Evolutionary conservation across 495 filamentous ascomycete species (phyloP), one percentile per base, ranked within the genome.

Genomic region (Aspergillus mulundensis): DNA sequence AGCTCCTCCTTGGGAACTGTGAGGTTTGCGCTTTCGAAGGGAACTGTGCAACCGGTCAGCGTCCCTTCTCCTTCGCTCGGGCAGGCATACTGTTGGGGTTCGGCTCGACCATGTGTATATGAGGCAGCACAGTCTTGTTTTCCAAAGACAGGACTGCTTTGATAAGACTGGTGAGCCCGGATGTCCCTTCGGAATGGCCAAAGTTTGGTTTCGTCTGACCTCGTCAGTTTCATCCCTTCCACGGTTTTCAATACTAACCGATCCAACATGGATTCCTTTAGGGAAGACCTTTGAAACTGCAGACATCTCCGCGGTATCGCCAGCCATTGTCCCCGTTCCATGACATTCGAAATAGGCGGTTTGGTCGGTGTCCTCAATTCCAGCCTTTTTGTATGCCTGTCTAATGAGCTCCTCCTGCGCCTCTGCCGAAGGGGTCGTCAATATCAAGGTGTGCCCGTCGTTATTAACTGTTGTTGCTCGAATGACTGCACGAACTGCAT

Each of bases 61-160:
- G 24, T 44, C 41, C 24, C 6, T 14, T 23, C 41, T 11, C 19
- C 24, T 20, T 21, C 6, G 11, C 21, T 7, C 10, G 11, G 18
- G 10, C 18, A 44, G 14, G 2, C 41, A 5, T 44, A 44, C 41
- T 54, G 1, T 43, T 40, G 2, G 51, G 52, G 19, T 60, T 54
- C 0, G 46, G 51, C 1, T 25, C 45, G 0, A 25, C 1, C 14
- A 51, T 46, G 14, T 49, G 23, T 4, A 64, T 59, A 50, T 83
- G 87, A 0, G 84, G 82, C 0, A 78, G 77, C 8, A 85, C 73
- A 0, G 64, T 58, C 7, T 54, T 53, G 28, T 82, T 69, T 51
- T 79, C 76, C 53, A 89, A 66, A 15, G 77, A 70, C 11, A 81
- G 56, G 0, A 79, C 69, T 0, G 77, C 75, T 65, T 87, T 87